Percentiles rank a stretch among this genome's conserved stretches.
Conservation (phyloP, 129 eudicot genomes). For the Rutidosis leptorrhynchoides region DNA sequence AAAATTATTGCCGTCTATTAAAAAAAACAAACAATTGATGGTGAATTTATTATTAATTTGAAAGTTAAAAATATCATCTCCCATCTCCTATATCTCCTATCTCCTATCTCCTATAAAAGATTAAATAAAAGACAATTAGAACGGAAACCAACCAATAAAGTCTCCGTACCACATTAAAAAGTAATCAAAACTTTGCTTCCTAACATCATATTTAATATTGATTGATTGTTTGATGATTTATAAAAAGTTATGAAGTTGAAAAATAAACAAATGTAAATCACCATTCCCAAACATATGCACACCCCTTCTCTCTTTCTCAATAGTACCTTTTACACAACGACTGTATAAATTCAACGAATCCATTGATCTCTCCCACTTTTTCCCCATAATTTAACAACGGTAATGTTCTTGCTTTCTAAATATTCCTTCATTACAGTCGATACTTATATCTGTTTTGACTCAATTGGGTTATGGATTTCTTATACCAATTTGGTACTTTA, state of each 20-base stretch:
- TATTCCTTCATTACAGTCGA: conserved; percentile 6
- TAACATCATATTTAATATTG: conserved; percentile 12
- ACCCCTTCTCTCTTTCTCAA: not conserved
- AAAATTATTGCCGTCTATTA: too few species aligned
- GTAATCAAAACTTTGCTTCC: conserved; percentile 24
- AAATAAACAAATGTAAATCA: not conserved
- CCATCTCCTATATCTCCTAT: too few species aligned
- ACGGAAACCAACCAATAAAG: too few species aligned
- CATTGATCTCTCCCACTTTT: not conserved
- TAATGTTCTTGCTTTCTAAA: conserved; percentile 15
- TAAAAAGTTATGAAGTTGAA: not conserved
- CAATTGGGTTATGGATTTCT: conserved; percentile 4
- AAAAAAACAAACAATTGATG: too few species aligned
- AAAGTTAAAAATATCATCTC: too few species aligned
- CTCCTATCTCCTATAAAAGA: too few species aligned
- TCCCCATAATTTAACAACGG: not conserved
- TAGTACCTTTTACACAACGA: not conserved
- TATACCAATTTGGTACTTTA: not conserved
- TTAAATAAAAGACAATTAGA: too few species aligned
- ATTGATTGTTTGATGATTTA: not conserved
- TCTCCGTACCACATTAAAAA: too few species aligned
- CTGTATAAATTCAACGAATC: not conserved
- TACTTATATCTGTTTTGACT: not conserved
- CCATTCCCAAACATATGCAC: conserved; percentile 6
- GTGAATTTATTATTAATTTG: too few species aligned